phyloP scores from a whole-genome alignment of 2,329 filamentous ascomycete genomes.

The Davidsoniella eucalypti region DNA sequence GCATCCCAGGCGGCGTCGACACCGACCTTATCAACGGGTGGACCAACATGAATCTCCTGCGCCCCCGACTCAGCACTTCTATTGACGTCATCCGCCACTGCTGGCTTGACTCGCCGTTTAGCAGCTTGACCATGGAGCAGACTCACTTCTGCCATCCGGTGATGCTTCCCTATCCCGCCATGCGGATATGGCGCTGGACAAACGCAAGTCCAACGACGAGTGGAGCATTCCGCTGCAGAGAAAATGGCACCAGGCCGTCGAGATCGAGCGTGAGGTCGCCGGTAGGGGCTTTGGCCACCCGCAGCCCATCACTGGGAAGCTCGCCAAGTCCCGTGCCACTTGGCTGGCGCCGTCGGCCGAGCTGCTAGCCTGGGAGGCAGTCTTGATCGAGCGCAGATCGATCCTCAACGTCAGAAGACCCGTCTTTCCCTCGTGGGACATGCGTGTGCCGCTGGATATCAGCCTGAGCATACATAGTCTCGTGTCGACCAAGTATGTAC shows the following conservation, averaged over 20 bases:
- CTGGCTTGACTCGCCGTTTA: neutral
- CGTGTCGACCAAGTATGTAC: no score
- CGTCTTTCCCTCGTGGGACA: no score
- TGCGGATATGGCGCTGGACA: conserved; percentile 3
- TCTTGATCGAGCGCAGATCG: no score
- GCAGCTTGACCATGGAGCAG: neutral
- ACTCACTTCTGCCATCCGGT: conserved; percentile 1
- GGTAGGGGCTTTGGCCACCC: neutral
- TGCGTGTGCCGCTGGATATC: no score
- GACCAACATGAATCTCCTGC: neutral
- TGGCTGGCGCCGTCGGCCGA: neutral
- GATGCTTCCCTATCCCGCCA: neutral
- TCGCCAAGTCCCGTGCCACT: no score
- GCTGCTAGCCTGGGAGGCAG: no score
- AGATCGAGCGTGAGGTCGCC: neutral
- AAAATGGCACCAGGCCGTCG: neutral
- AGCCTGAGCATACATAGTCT: no score
- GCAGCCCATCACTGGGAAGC: neutral
- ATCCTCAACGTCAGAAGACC: no score
- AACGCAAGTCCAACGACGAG: neutral
- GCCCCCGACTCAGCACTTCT: neutral
- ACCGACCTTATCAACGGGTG: conserved; percentile 3
- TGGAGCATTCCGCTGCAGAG: neutral
- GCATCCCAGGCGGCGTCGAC: neutral
- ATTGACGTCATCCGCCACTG: neutral